A percentile compares a stretch with the other conserved stretches of the same genome.
These are phyloP conservation scores for Mortierella claussenii DNA, from an alignment of 192 early-diverging fungal species.

Conservation along the genomic window DNA sequence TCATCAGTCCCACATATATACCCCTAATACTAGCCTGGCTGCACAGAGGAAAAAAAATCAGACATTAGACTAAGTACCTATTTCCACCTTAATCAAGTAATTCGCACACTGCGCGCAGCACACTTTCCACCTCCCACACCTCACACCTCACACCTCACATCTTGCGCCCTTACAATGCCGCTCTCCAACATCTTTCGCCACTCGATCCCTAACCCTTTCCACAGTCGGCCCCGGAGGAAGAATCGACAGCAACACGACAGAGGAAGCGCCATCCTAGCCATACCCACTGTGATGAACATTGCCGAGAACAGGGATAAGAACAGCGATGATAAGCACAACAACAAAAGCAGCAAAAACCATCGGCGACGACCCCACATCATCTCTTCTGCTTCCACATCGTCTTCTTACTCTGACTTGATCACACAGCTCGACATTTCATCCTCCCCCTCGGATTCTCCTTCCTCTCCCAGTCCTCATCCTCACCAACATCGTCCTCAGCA, in stretches of 20 bases:
- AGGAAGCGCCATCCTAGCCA: too few species aligned
- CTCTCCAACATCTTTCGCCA: conserved; percentile 34
- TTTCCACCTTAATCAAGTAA: neutral
- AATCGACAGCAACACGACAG: neutral
- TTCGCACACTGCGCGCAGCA: too few species aligned
- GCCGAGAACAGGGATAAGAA: too few species aligned
- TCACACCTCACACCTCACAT: neutral
- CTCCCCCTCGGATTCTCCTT: too few species aligned
- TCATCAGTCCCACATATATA: neutral
- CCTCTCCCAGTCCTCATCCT: too few species aligned
- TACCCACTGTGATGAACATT: too few species aligned
- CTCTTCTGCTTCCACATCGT: neutral
- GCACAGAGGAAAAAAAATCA: neutral
- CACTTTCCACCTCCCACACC: neutral
- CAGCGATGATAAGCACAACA: conserved; percentile 1
- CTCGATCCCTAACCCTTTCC: conserved; percentile 19
- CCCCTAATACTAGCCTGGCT: neutral
- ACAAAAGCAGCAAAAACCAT: neutral
- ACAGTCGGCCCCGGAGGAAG: neutral
- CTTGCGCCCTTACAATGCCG: conserved; percentile 6
- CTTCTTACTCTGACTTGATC: neutral
- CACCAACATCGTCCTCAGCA: neutral
- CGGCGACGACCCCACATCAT: neutral
- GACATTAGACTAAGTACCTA: neutral
- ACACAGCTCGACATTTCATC: neutral